Base-by-base conservation (phyloP, 208 protist species). In the Vickermania spadyakhi region DNA sequence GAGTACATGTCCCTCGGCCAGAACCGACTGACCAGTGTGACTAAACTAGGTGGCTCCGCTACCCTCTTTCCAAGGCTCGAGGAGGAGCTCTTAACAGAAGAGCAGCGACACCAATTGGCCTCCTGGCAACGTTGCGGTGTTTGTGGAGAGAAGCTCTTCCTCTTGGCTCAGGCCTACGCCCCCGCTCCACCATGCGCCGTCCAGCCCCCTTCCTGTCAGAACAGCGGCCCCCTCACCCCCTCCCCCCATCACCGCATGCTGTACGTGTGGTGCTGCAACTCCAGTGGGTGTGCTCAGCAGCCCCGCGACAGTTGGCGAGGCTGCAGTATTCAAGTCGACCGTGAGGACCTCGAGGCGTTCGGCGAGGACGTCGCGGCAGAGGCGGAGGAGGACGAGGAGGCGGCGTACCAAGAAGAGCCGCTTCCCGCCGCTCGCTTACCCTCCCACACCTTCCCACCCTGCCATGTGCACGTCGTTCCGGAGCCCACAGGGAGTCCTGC, bases 231-330 rank as follows among this genome's bases (percentile, higher is more conserved):
- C n/a, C n/a, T n/a, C n/a, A 3, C 53, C 3, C 36, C 18, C 30
- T 13, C 31, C 28, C 55, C 66, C 25, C 81, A 89, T 54, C 68
- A 93, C 52, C 72, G 86, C 50, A 93, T 93, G 86, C 23, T 93
- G 22, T 93, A 93, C 60, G 72, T 93, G 28, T 91, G 84, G 61
- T 70, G 70, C 18, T 93, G 86, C 62, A 93, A 93, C 68, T 76
- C 68, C 5, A 60, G 67, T 41, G 68, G 60, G 50, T 93, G 86
- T 62, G 52, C 77, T 13, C 66, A 62, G 22, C 81, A 93, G 61
- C 81, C 86, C 28, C 77, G 75, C 56, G 71, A 68, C 58, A 92
- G 85, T 67, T 89, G 77, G 77, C 66, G 64, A 13, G 70, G 79
- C 13, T 89, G 88, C 58, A 78, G 70, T 42, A 41, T 89, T 41